phyloP scores from a whole-genome alignment of 1,139 yeast genomes.

The Diutina mesorugosa region DNA sequence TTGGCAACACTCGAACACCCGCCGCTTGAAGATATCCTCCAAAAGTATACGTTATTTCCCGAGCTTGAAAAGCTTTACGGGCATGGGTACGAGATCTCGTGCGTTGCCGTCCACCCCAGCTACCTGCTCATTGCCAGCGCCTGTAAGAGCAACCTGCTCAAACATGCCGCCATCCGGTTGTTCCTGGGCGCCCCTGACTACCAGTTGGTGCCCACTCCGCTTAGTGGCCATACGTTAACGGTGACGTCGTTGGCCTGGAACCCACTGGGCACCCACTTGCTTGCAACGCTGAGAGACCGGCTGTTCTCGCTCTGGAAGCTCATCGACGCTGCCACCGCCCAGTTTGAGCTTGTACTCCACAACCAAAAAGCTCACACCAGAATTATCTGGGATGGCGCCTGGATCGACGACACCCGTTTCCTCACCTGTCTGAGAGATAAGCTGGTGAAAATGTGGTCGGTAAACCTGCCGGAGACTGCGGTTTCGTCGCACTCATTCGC shows the following conservation, averaged over 20 bases:
- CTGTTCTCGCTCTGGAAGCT: conserved; percentile 70
- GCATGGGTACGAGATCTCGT: conserved; percentile 88
- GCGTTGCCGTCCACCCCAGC: conserved; percentile 61
- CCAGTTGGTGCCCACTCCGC: conserved; percentile 24
- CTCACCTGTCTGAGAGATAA: conserved; percentile 86
- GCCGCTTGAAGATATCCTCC: conserved; percentile 82
- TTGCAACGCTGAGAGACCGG: conserved; percentile 87
- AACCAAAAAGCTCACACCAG: conserved; percentile 72
- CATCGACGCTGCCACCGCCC: conserved; percentile 20
- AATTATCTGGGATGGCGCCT: conserved; percentile 91
- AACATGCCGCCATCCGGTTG: conserved; percentile 76
- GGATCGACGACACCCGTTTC: conserved; percentile 51
- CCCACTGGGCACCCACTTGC: conserved; percentile 49
- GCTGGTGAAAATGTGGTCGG: conserved; percentile 59
- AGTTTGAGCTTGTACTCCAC: conserved; percentile 30
- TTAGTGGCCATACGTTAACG: conserved; percentile 63
- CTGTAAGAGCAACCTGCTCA: conserved; percentile 75
- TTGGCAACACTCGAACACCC: conserved; percentile 39
- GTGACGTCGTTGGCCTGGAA: conserved; percentile 76
- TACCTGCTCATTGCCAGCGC: conserved; percentile 69
- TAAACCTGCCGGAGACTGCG: conserved; percentile 13
- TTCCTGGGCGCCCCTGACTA: conserved; percentile 43
- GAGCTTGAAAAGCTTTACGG: conserved; percentile 92
- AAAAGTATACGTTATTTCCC: conserved; percentile 88
- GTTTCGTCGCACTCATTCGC: conserved; percentile 24